Evolutionary conservation across 805 yeast species (phyloP).

Genomic region (Kodamaea jinghongensis): DNA sequence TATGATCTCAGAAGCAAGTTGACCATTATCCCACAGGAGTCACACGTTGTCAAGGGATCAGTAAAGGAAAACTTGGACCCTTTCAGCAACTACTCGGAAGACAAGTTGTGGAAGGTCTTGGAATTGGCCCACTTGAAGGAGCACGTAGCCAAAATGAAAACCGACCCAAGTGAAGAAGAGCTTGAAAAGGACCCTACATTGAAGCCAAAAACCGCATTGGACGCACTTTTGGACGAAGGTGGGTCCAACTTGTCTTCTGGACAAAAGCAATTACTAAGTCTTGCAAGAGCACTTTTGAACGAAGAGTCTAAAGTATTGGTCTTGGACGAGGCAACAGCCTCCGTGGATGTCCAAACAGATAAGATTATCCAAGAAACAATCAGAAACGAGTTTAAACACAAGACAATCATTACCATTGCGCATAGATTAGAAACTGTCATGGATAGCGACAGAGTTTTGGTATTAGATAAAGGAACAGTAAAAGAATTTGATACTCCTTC

Average conservation of each 20-base stretch:
- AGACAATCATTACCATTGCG: slow-evolving; percentile 86
- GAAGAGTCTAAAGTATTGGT: slow-evolving; percentile 24
- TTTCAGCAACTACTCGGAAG: slow-evolving; percentile 60
- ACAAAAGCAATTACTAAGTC: slow-evolving; percentile 80
- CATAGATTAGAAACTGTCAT: slow-evolving; percentile 83
- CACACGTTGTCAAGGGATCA: slow-evolving; percentile 87
- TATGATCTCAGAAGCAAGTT: slow-evolving; percentile 71
- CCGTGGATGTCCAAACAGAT: slow-evolving; percentile 87
- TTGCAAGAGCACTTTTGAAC: slow-evolving; percentile 76
- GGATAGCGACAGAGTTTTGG: slow-evolving; percentile 79
- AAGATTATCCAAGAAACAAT: slow-evolving; percentile 76
- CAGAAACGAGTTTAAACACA: slow-evolving; percentile 63
- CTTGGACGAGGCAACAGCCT: slow-evolving; percentile 48
- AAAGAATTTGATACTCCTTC: slow-evolving; percentile 75
- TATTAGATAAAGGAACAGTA: slow-evolving; percentile 69
- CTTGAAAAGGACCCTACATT: slow-evolving; percentile 11
- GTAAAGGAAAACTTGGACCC: slow-evolving; percentile 87
- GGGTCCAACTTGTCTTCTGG: slow-evolving; percentile 86
- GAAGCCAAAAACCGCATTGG: slow-evolving; percentile 15
- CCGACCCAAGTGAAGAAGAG: slow-evolving; percentile 25
- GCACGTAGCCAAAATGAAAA: slow-evolving; percentile 56
- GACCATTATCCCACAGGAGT: slow-evolving; percentile 91
- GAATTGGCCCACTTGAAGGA: slow-evolving; percentile 73
- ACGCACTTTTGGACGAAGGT: slow-evolving; percentile 52
- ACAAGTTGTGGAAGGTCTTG: slow-evolving; percentile 75